Percentiles rank a stretch among this genome's conserved stretches.
These are phyloP conservation scores for Vanilla planifolia DNA, from an alignment of 106 monocot genomes.

Conservation along the genomic window DNA sequence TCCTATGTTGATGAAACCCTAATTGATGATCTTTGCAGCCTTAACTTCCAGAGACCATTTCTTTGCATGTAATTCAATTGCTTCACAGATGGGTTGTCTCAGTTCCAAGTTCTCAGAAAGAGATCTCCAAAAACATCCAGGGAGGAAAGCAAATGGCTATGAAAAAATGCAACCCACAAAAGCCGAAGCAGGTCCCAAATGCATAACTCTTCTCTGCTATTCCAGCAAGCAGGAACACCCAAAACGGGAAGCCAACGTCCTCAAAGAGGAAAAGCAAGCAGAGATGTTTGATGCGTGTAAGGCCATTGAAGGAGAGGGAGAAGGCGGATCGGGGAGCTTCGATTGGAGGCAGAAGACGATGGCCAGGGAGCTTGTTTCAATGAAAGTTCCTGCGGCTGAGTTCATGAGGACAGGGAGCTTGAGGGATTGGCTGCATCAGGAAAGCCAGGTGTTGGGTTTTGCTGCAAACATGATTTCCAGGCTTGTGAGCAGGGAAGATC, in stretches of 20 bases:
- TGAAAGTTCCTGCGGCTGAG: neutral
- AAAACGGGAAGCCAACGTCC: neutral
- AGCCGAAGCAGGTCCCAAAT: neutral
- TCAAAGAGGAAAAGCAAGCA: neutral
- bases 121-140: neutral
- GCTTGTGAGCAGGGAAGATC: neutral
- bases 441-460: neutral
- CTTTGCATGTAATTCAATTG: too few species aligned
- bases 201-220: neutral
- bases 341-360: slow-evolving; percentile 5
- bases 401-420: slow-evolving; percentile 3
- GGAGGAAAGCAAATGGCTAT: neutral
- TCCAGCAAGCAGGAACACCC: neutral
- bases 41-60: too few species aligned
- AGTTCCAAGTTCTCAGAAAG: neutral
- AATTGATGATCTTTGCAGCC: too few species aligned
- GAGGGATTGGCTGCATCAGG: slow-evolving; percentile 12
- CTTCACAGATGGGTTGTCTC: slow-evolving; percentile 8
- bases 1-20: too few species aligned
- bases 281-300: neutral
- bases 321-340: neutral
- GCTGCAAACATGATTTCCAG: neutral
- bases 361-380: neutral
- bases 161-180: neutral
- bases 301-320: neutral